These are phyloP conservation scores for Boletus coccyginus DNA, from an alignment of 768 basidiomycete species.

Conservation along the genomic window DNA sequence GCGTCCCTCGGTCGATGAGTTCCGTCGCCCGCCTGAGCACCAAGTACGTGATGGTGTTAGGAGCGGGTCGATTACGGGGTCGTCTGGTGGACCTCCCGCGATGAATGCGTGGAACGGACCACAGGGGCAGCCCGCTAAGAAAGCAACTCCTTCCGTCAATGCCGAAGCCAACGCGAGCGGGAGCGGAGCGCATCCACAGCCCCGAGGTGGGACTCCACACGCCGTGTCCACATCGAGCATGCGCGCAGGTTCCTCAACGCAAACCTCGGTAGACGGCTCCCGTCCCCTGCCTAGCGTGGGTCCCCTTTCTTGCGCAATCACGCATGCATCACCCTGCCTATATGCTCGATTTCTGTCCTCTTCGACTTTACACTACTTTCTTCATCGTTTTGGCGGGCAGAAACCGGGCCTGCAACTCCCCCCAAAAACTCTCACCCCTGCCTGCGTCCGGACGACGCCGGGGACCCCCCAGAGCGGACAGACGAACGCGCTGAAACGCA, in stretches of 20 bases:
- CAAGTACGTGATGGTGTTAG: constrained; percentile 7
- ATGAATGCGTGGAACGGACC: neutral
- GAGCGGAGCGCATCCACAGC: neutral
- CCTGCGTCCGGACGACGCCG: constrained; percentile 9
- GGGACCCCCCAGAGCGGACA: constrained; percentile 4
- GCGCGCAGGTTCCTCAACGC: neutral
- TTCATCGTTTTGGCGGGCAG: constrained; percentile 3
- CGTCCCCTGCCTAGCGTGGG: constrained; percentile 48
- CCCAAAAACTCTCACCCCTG: constrained; percentile 1
- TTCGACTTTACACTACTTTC: neutral
- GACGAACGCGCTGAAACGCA: constrained; percentile 31
- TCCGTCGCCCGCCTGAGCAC: constrained; percentile 40
- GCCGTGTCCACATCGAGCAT: neutral
- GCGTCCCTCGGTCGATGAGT: constrained; percentile 44
- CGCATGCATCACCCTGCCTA: neutral
- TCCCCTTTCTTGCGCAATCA: neutral
- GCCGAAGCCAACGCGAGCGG: neutral
- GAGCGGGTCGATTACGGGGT: neutral
- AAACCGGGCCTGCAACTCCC: constrained; percentile 5
- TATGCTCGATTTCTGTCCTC: neutral
- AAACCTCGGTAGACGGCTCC: constrained; percentile 46
- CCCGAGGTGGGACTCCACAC: neutral
- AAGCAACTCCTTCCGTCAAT: neutral
- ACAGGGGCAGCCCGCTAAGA: too few species aligned
- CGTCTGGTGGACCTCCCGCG: neutral